Evolutionary conservation across 1,139 yeast species (phyloP), one percentile per base, ranked within the genome.

Genomic region (Oligophagozyma castellii): DNA sequence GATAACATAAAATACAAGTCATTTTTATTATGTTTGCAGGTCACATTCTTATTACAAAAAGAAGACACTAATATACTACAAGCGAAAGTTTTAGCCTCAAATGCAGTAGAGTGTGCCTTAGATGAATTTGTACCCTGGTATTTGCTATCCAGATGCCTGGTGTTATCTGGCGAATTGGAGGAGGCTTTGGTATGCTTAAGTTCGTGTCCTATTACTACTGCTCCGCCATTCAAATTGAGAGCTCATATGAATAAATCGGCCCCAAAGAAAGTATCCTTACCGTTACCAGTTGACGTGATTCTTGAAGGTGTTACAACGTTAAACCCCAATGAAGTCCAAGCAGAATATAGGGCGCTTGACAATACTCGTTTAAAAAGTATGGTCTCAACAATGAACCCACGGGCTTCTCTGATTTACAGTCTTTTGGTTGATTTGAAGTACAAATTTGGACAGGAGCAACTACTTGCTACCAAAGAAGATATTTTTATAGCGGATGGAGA

Each of bases 401-500:
- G 95, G 0, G 84, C 83, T 53, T 75, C 79, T 26, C 68, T 67
- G 47, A 93, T 95, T 0, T 92, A 89, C 52, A 79, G 75, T 34
- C 62, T 86, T 36, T 64, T 89, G 35, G 81, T 95, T 0, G 67
- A 64, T 26, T 73, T 89, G 40, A 89, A 75, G 16, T 66, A 69
- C 37, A 68, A 70, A 34, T 73, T 83, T 7, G 96, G 96, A 3
- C 92, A 98, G 99, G 93, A 84, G 42, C 66, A 73, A 16, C 61
- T 89, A 34, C 65, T 89, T 48, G 74, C 73, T 44, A 68, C 77
- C 39, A 72, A 98, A 46, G 86, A 95, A 7, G 74, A 75, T 39
- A 86, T 86, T 7, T 89, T 89, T 51, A 93, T 89, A 22, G 92
- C 92, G 98, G 96, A 89, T 48, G 94, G 83, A 44, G 98, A 89